Evolutionary conservation across 352 stramenopile species (phyloP).

Genomic region (Pythium myriotylum): DNA sequence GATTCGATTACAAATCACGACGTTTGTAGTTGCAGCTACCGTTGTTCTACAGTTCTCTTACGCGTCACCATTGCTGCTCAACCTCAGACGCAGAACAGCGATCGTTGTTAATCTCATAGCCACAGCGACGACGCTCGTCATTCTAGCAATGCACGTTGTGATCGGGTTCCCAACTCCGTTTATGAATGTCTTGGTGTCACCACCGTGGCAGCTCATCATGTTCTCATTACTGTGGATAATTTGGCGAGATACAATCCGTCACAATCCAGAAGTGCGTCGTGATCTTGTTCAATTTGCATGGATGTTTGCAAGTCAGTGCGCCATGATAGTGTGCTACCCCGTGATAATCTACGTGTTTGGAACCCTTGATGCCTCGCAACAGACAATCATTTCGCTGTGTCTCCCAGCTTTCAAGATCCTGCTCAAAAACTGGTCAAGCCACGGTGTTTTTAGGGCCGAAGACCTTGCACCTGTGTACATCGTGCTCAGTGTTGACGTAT

Average conservation of each 20-base stretch:
- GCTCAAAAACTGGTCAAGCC: conserved; percentile 37
- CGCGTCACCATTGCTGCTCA: neutral
- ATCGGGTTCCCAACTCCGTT: conserved; percentile 20
- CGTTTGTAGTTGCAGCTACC: neutral
- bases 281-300: neutral
- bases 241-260: neutral
- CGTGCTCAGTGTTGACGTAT: conserved; percentile 22
- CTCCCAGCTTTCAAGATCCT: conserved; percentile 45
- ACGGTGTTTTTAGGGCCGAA: conserved; percentile 14
- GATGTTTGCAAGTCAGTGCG: neutral
- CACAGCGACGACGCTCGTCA: neutral
- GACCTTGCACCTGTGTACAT: conserved; percentile 28
- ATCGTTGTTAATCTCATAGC: neutral
- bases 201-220: conserved; percentile 28
- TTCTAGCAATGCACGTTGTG: neutral
- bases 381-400: conserved; percentile 15
- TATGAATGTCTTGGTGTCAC: conserved; percentile 21
- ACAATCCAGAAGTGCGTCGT: neutral
- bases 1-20: too few species aligned
- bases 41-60: neutral
- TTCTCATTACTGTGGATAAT: neutral
- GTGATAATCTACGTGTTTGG: conserved; percentile 14
- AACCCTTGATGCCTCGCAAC: neutral
- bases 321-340: conserved; percentile 10
- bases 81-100: too few species aligned